Evolutionary conservation across 331 rosid genomes (phyloP).

Genomic region (Cydonia oblonga): DNA sequence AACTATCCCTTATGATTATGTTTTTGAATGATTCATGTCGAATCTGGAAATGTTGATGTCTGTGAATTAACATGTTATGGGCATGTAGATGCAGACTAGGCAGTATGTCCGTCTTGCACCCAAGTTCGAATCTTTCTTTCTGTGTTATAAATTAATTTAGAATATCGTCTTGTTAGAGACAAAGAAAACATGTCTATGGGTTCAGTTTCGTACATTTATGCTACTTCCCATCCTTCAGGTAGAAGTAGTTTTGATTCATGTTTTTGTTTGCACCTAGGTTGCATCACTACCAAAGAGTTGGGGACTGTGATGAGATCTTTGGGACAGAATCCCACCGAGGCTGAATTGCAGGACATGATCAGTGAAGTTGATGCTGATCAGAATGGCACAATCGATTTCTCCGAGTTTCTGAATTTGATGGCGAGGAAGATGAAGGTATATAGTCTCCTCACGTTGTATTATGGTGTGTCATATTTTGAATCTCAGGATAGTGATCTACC

Average conservation of each 20-base stretch:
- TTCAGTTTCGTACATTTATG: neutral
- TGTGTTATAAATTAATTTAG: rapidly evolving
- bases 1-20: neutral
- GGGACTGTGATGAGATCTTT: conserved; percentile 37
- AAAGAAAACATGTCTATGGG: neutral
- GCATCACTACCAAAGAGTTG: conserved; percentile 29
- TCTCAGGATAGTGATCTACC: neutral
- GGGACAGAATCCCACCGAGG: conserved; percentile 32
- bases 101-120: neutral
- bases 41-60: neutral
- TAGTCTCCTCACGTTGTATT: neutral
- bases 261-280: conserved; percentile 13
- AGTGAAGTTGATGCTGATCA: conserved; percentile 33
- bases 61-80: neutral
- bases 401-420: conserved; percentile 32
- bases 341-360: conserved; percentile 34
- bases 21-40: neutral
- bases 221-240: neutral
- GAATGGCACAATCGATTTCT: conserved; percentile 30
- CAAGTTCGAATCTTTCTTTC: neutral
- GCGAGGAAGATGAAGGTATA: conserved; percentile 27
- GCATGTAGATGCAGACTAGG: neutral
- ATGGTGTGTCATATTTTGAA: neutral
- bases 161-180: neutral
- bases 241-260: neutral